Percentiles rank a stretch among this genome's conserved stretches.
Evolutionary conservation across 23 red algal species (phyloP).

Genomic region (Gracilaria domingensis): DNA sequence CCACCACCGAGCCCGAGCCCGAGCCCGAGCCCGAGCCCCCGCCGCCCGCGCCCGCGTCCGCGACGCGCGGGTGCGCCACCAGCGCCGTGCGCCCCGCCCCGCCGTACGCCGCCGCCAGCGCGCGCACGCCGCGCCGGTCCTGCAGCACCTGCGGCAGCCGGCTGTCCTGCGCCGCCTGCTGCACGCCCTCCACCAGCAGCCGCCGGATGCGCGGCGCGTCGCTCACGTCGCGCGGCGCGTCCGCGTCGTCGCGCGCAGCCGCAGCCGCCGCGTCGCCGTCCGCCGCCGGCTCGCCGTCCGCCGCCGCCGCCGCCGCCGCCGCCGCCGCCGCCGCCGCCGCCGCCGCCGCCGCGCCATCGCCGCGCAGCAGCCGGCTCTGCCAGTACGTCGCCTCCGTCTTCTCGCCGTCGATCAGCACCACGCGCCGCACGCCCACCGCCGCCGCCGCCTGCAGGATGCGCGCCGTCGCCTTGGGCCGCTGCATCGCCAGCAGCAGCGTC

Average conservation of each 20-base stretch:
- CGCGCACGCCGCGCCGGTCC: slow-evolving; percentile 35
- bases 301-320: neutral
- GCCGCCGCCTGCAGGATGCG: slow-evolving; percentile 59
- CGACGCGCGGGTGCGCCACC: slow-evolving; percentile 58
- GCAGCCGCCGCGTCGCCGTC: neutral
- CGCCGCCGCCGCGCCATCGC: neutral
- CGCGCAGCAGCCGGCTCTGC: slow-evolving; percentile 61
- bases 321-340: neutral
- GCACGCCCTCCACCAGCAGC: slow-evolving; percentile 60
- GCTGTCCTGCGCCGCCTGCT: slow-evolving; percentile 61
- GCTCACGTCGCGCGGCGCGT: slow-evolving; percentile 19
- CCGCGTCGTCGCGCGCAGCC: neutral
- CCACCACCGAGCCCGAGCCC: slow-evolving; percentile 19
- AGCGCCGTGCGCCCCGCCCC: slow-evolving; percentile 9
- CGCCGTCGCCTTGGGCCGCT: slow-evolving; percentile 71
- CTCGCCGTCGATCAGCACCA: slow-evolving; percentile 58
- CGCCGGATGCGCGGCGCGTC: slow-evolving; percentile 22
- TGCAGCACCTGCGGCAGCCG: slow-evolving; percentile 49
- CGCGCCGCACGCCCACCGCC: slow-evolving; percentile 54
- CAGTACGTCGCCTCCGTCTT: slow-evolving; percentile 79
- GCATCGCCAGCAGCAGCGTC: slow-evolving; percentile 72
- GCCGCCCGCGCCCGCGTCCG: neutral
- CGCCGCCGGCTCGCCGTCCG: neutral
- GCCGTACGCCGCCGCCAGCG: neutral
- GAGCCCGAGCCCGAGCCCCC: too few relatives aligned